These are phyloP conservation scores for Plasmodium reichenowi DNA, from an alignment of 169 alveolate genomes.

Conservation along the genomic window DNA sequence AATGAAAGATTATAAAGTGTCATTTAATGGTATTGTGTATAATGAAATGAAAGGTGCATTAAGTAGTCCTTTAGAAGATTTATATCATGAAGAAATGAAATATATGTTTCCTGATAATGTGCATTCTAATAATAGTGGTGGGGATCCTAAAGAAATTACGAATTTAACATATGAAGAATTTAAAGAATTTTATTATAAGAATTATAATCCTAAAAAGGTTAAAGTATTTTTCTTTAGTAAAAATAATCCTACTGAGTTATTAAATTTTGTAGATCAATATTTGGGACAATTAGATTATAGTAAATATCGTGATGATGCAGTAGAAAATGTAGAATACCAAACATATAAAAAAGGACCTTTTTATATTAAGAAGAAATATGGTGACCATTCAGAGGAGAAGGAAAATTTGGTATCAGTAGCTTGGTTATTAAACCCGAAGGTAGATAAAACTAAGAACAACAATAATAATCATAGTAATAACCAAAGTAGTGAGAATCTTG, in stretches of 20 bases:
- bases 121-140: conserved; percentile 89
- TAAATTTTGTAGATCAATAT: conserved; percentile 82
- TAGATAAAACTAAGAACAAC: background rate
- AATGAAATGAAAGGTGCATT: conserved; percentile 84
- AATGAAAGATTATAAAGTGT: conserved; percentile 80
- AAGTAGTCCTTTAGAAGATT: conserved; percentile 70
- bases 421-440: conserved; percentile 70
- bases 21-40: conserved; percentile 84
- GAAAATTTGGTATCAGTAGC: conserved; percentile 69
- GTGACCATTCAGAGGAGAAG: conserved; percentile 62
- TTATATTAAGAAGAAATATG: conserved; percentile 52
- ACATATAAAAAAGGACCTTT: conserved; percentile 69
- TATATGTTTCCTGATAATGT: conserved; percentile 80
- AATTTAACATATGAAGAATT: conserved; percentile 84
- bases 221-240: conserved; percentile 86
- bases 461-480: too few species aligned
- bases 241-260: conserved; percentile 77
- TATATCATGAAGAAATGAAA: conserved; percentile 62
- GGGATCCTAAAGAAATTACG: conserved; percentile 90
- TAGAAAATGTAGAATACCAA: conserved; percentile 64
- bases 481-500: too few species aligned
- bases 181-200: conserved; percentile 81
- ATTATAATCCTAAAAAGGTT: conserved; percentile 89
- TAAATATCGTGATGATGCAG: conserved; percentile 63
- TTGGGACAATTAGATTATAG: conserved; percentile 46